Percentiles rank a stretch among this genome's conserved stretches.
Conservation (phyloP, 257 asterid species). For the Dorcoceras hygrometricum region DNA sequence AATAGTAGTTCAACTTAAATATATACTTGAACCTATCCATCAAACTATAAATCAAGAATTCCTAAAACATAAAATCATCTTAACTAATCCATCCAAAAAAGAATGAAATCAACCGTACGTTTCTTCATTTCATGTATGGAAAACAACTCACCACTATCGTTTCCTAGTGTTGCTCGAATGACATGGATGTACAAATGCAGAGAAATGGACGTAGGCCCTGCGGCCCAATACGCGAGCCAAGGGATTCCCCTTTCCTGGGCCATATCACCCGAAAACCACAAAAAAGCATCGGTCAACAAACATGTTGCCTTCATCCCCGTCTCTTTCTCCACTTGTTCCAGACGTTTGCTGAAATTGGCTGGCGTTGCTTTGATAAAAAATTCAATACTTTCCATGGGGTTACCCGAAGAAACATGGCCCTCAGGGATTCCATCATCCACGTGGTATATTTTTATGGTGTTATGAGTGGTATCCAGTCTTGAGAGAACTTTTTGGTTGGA, state of each 20-base stretch:
- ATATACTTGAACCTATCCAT: too few species aligned
- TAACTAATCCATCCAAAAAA: too few species aligned
- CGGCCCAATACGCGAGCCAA: slow-evolving; percentile 57
- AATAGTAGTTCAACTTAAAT: background rate
- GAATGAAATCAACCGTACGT: too few species aligned
- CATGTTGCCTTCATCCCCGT: slow-evolving; percentile 39
- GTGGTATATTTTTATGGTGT: slow-evolving; percentile 32
- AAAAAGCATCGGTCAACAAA: slow-evolving; percentile 49
- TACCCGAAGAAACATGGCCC: slow-evolving; percentile 26
- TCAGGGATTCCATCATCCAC: slow-evolving; percentile 40
- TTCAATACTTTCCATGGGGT: slow-evolving; percentile 34
- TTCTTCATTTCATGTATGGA: background rate
- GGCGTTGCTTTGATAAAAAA: slow-evolving; percentile 40
- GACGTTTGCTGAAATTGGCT: slow-evolving; percentile 28
- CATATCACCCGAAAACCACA: slow-evolving; percentile 39
- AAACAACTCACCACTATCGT: slow-evolving; percentile 29
- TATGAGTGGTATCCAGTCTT: background rate
- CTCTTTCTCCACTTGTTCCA: slow-evolving; percentile 35
- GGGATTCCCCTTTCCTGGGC: slow-evolving; percentile 36
- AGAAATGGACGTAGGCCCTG: slow-evolving; percentile 39
- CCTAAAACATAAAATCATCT: background rate
- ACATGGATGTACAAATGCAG: slow-evolving; percentile 43
- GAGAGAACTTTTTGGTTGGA: slow-evolving; percentile 32
- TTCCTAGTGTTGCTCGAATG: slow-evolving; percentile 26
- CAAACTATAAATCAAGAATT: too few species aligned